These are phyloP conservation scores for Flaveria bidentis DNA, from an alignment of 129 eudicot species.

Conservation along the genomic window DNA sequence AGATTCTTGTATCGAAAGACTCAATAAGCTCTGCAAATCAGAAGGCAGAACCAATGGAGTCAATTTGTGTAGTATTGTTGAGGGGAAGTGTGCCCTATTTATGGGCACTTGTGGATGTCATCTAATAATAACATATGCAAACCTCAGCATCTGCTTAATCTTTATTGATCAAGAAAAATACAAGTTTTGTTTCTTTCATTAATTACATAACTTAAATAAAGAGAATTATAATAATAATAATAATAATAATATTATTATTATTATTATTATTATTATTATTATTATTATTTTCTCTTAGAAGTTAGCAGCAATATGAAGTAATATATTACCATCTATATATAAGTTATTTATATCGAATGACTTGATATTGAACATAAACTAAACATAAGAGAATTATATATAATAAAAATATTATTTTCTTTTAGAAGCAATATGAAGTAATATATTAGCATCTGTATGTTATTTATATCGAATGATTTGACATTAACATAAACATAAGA, in stretches of 20 bases:
- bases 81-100: constrained; percentile 53
- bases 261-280: no score
- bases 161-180: neutral
- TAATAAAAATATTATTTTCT: neutral
- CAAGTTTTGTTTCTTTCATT: no score
- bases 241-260: neutral
- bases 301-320: neutral
- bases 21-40: constrained; percentile 28
- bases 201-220: no score
- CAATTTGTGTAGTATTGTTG: constrained; percentile 26
- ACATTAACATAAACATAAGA: neutral
- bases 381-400: neutral
- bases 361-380: neutral
- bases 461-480: neutral
- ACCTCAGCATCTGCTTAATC: constrained; percentile 1
- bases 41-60: constrained; percentile 28
- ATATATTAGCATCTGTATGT: neutral
- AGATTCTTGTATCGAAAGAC: constrained; percentile 25
- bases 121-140: neutral
- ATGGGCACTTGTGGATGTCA: constrained; percentile 51
- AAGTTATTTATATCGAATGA: neutral
- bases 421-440: neutral
- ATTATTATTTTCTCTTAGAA: neutral
- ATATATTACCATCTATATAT: neutral
- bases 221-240: neutral